Evolutionary conservation across 2,329 filamentous ascomycete genomes (phyloP), one percentile per base, ranked within the genome.

Genomic region (Colletotrichum horii): DNA sequence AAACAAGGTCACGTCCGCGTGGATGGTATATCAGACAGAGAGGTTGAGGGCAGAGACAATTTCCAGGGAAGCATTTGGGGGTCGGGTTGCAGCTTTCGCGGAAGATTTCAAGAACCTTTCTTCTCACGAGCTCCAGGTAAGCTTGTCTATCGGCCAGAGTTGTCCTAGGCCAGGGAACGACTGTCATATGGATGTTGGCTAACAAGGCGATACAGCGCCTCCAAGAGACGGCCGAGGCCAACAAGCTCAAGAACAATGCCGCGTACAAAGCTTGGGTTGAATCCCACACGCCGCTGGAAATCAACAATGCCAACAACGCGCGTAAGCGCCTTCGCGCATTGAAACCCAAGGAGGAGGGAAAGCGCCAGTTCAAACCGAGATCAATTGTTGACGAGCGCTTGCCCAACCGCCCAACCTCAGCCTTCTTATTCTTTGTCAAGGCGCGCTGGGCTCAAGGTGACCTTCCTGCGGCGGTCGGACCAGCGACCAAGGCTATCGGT

Each of bases 241-340:
- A 91, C 83, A 83, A 82, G 64, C 77, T 79, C 24, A 76, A 78
- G 78, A 90, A 90, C 79, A 78, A 81, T 11, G 83, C 80, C 11
- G 78, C 80, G 22, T 84, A 84, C 79, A 85, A 87, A 81, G 81
- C 84, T 19, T 92, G 90, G 90, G 80, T 91, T n/a, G 83, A 87
- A 75, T 82, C 81, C 32, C 80, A 87, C 78, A 80, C 86, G 5
- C 81, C 83, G 4, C 79, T 81, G 66, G 81, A 84, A 34, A 87
- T 91, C 69, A 76, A 79, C 64, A 76, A 82, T 4, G 89, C 90
- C 76, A 91, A 90, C 83, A 77, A 76, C 4, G 88, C 89, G 26
- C 90, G 90, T 71, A 77, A 61, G 9, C 76, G 76, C 30, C 84
- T 92, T 62, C 84, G 80, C 69, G n/a, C 26, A n/a, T 9, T 30